A percentile compares a stretch with the other conserved stretches of the same genome.
phyloP scores from a whole-genome alignment of 2,329 filamentous ascomycete species.

The Colletotrichum limetticola region DNA sequence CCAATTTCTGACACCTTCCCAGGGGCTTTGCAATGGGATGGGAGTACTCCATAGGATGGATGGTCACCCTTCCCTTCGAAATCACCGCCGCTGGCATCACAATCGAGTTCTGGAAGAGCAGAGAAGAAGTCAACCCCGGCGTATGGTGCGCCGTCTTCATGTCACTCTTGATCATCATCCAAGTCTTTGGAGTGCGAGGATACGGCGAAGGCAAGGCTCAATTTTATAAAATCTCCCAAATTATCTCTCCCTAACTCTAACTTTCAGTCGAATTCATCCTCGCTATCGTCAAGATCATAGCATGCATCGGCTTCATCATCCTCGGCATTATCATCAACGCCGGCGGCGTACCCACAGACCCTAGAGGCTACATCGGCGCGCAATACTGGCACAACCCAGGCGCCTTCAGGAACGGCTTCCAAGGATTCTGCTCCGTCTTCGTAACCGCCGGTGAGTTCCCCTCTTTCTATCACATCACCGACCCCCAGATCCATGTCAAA shows the following conservation, averaged over 20 bases:
- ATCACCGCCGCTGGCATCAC: constrained; percentile 78
- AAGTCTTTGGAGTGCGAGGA: constrained; percentile 62
- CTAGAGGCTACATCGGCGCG: constrained; percentile 37
- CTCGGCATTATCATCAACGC: constrained; percentile 39
- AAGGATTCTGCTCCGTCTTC: constrained; percentile 38
- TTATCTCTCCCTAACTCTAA: too few relatives aligned
- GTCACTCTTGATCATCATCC: constrained; percentile 56
- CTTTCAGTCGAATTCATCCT: constrained; percentile 65
- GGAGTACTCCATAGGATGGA: constrained; percentile 71
- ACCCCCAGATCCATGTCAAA: not conserved
- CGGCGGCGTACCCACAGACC: constrained; percentile 28
- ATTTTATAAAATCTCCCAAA: too few relatives aligned
- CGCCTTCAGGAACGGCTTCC: constrained; percentile 39
- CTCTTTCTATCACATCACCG: not conserved
- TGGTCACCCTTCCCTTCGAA: constrained; percentile 77
- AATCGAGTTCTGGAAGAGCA: constrained; percentile 70
- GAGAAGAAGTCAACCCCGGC: constrained; percentile 58
- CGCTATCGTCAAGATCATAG: constrained; percentile 63
- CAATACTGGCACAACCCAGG: constrained; percentile 39
- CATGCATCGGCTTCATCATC: constrained; percentile 34
- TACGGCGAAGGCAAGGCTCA: constrained; percentile 54
- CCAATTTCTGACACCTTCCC: constrained; percentile 35
- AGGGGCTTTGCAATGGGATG: constrained; percentile 64
- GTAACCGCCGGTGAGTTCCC: constrained; percentile 25
- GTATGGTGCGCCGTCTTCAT: constrained; percentile 63